Percentiles rank a stretch among this genome's conserved stretches.
phyloP scores from a whole-genome alignment of 352 stramenopile species.

The Pythium vanterpoolii region DNA sequence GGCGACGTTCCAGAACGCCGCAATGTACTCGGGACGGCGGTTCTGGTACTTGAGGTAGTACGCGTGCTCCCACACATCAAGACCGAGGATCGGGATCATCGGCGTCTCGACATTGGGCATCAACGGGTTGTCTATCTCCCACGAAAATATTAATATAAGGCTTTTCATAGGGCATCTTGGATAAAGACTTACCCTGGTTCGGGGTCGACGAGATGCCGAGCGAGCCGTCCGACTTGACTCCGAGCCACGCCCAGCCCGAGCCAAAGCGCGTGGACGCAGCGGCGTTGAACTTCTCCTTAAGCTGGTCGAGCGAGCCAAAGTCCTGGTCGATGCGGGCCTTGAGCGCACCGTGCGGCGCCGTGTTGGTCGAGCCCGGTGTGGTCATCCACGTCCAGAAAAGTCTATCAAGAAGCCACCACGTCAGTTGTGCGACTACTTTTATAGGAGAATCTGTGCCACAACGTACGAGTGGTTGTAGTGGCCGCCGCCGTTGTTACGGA shows the following conservation, averaged over 20 bases:
- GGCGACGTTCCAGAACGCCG: constrained; percentile 91
- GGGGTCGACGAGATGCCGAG: constrained; percentile 86
- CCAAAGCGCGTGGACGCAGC: constrained; percentile 55
- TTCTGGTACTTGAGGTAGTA: constrained; percentile 92
- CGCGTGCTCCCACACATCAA: constrained; percentile 89
- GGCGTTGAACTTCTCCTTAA: constrained; percentile 58
- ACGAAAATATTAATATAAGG: too few species aligned
- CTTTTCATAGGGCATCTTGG: too few species aligned
- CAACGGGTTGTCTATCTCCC: constrained; percentile 51
- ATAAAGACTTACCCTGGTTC: too few species aligned
- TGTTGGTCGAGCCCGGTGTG: constrained; percentile 32
- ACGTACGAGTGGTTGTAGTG: constrained; percentile 36
- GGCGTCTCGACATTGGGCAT: constrained; percentile 30
- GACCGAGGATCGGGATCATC: constrained; percentile 75
- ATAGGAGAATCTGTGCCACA: neutral
- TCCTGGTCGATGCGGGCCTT: constrained; percentile 45
- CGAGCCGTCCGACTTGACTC: constrained; percentile 42
- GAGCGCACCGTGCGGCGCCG: constrained; percentile 38
- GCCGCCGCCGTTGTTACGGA: constrained; percentile 37
- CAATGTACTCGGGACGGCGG: constrained; percentile 86
- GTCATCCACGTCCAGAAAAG: constrained; percentile 82
- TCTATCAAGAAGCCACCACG: neutral
- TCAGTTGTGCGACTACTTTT: neutral
- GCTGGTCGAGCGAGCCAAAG: constrained; percentile 70
- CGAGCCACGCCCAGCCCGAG: constrained; percentile 61